phyloP scores from a whole-genome alignment of 2,329 filamentous ascomycete genomes.

The Volutella citrinella region DNA sequence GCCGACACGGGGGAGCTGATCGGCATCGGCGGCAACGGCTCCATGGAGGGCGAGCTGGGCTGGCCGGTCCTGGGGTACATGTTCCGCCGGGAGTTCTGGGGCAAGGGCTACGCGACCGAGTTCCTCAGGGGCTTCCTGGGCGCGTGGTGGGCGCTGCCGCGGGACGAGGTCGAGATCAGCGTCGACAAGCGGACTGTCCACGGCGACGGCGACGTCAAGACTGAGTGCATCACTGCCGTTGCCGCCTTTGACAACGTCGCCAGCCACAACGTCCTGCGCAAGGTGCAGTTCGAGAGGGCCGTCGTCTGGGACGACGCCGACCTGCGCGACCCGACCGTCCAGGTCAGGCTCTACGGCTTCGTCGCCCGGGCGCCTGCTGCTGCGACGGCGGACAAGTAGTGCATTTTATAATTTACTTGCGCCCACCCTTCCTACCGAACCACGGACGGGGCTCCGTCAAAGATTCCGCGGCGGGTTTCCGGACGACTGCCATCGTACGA shows the following conservation, averaged over 20 bases:
- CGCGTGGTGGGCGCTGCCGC: conserved; percentile 48
- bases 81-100: conserved; percentile 51
- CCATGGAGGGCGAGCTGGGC: conserved; percentile 34
- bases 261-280: conserved; percentile 56
- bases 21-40: conserved; percentile 46
- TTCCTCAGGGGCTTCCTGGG: conserved; percentile 46
- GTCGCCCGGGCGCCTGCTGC: conserved; percentile 12
- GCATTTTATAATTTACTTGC: too few relatives aligned
- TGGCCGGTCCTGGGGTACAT: conserved; percentile 62
- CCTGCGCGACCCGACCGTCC: conserved; percentile 10
- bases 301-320: conserved; percentile 36
- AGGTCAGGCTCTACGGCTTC: conserved; percentile 24
- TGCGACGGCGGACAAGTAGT: too few relatives aligned
- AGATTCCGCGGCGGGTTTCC: too few relatives aligned
- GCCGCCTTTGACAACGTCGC: conserved; percentile 47
- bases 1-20: conserved; percentile 48
- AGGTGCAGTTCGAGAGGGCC: conserved; percentile 51
- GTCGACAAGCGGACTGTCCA: conserved; percentile 39
- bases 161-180: conserved; percentile 41
- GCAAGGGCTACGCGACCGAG: conserved; percentile 55
- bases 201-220: conserved; percentile 25
- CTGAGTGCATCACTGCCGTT: conserved; percentile 44
- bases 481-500: too few relatives aligned
- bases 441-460: too few relatives aligned
- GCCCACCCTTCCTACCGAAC: too few relatives aligned